These are phyloP conservation scores for Boletus mariae DNA, from an alignment of 1,284 basidiomycete species.

Conservation along the genomic window DNA sequence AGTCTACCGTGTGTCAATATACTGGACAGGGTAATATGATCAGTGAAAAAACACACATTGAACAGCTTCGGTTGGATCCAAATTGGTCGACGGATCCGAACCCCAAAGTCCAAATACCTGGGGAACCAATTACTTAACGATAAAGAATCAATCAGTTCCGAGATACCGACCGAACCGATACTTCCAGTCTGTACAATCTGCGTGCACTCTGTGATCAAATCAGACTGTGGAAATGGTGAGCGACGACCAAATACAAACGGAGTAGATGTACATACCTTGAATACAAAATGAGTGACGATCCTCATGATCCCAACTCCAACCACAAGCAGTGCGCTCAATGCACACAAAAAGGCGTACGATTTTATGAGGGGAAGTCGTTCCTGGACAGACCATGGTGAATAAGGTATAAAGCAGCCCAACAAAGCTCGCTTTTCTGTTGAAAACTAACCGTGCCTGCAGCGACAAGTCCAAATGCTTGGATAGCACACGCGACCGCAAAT, in stretches of 20 bases:
- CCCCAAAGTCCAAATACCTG: constrained; percentile 33
- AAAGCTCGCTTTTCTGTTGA: not conserved
- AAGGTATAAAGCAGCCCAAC: not conserved
- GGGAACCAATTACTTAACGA: constrained; percentile 8
- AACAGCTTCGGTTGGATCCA: constrained; percentile 13
- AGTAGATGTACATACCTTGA: constrained; percentile 47
- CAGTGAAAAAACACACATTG: constrained; percentile 19
- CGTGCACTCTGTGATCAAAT: constrained; percentile 27
- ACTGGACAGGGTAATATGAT: not conserved
- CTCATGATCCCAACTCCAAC: constrained; percentile 53
- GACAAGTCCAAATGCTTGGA: constrained; percentile 57
- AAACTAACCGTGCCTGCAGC: constrained; percentile 53
- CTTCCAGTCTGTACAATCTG: constrained; percentile 17
- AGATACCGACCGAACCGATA: constrained; percentile 17
- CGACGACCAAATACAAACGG: not conserved
- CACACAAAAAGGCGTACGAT: constrained; percentile 53
- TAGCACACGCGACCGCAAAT: constrained; percentile 47
- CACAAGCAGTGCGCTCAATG: constrained; percentile 49
- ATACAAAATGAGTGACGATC: constrained; percentile 61
- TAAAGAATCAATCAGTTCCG: not conserved
- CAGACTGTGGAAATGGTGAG: constrained; percentile 30
- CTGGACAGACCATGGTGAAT: constrained; percentile 34
- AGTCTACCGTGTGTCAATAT: constrained; percentile 26
- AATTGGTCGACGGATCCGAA: constrained; percentile 2
- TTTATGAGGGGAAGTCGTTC: constrained; percentile 56